Evolutionary conservation across 2,329 filamentous ascomycete genomes (phyloP), one percentile per base, ranked within the genome.

Genomic region (Calonectria montana): DNA sequence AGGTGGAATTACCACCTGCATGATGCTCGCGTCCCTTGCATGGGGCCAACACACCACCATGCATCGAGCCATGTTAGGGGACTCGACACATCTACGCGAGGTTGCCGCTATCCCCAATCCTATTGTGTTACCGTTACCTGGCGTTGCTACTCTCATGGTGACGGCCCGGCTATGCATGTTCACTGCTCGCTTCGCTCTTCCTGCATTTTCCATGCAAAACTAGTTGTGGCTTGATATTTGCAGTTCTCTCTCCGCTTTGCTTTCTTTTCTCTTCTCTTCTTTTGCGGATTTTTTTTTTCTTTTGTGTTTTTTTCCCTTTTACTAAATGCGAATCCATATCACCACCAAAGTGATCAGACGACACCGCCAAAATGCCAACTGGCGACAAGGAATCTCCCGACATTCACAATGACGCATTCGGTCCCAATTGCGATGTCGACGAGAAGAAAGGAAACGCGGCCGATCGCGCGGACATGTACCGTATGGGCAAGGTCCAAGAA

Each of bases 401-500:
- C 1, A 61, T 72, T 2, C 39, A 67, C 3, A 59, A 76, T 47
- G 47, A 39, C 0, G 43, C 48, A n/a, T 8, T 69, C 3, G 65
- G 63, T 4, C 31, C 35, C 16, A 47, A 73, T 18, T 63, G 67
- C 2, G 53, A 73, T 73, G 45, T 21, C 43, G 74, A 77, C n/a
- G 74, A 73, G 45, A 77, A 70, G 43, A 75, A 59, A n/a, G 76
- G 76, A 7, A 77, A 68, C 6, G 63, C 69, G 25, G 76, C 70
- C 18, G 76, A 77, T 50, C 76, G 76, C 45, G 74, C 71, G 15
- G 76, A 77, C 47, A 77, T 77, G 76, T 76, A 77, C 23, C 76
- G 76, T 0, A 76, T 77, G 69, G 76, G 76, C 1, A 77, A 77
- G 2, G 39, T 25, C 1, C 76, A 77, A 35, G 76, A 77, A n/a